Conservation (phyloP, 2,329 filamentous ascomycete species). For the Alternaria triticimaculans region DNA sequence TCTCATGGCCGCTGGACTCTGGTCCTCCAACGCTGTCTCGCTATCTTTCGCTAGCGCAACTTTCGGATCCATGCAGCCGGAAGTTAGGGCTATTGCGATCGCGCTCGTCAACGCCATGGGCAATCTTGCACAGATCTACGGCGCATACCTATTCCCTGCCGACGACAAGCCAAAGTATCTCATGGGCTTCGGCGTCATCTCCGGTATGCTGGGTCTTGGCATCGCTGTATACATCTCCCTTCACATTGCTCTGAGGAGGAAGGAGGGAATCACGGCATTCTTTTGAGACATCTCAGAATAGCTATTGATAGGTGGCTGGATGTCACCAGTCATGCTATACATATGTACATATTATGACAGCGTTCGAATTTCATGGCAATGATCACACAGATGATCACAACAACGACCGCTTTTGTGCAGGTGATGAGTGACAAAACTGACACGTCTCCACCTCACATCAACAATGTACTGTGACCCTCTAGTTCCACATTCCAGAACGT, state of each 20-base stretch:
- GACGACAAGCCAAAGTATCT: constrained; percentile 56
- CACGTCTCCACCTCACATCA: neutral
- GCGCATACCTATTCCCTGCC: constrained; percentile 59
- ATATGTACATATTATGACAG: neutral
- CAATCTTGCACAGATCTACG: constrained; percentile 64
- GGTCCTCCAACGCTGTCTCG: constrained; percentile 60
- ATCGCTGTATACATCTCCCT: constrained; percentile 36
- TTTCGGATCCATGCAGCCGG: constrained; percentile 58
- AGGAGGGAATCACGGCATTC: constrained; percentile 23
- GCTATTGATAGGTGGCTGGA: neutral
- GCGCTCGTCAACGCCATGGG: constrained; percentile 62
- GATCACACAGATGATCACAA: neutral
- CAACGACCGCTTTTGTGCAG: neutral
- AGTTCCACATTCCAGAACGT: neutral
- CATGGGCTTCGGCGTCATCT: constrained; percentile 36
- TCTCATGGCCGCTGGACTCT: constrained; percentile 63
- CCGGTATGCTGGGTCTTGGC: constrained; percentile 42
- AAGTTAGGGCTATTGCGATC: constrained; percentile 60
- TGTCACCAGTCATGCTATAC: neutral
- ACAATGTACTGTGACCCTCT: neutral
- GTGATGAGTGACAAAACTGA: neutral
- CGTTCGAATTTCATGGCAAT: neutral
- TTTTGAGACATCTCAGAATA: neutral
- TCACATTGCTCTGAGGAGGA: constrained; percentile 36
- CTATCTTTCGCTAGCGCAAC: constrained; percentile 61